Evolutionary conservation across 768 basidiomycete species (phyloP), one percentile per base, ranked within the genome.

Genomic region (Roridomyces roridus): DNA sequence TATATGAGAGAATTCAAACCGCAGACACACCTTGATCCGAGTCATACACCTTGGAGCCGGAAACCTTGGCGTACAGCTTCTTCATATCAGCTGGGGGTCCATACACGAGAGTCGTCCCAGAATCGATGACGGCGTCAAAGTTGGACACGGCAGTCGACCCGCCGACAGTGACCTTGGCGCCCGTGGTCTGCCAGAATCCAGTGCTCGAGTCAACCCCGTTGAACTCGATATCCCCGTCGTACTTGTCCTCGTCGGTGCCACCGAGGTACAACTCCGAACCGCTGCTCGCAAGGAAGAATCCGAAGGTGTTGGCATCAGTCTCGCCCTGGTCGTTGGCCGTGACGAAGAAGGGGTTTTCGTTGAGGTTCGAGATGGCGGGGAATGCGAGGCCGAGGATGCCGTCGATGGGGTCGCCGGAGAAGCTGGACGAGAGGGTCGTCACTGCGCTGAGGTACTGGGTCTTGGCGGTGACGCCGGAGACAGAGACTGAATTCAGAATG

Each of bases 251-350:
- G 65, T 87, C 75, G 14, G 74, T 72, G 31, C 81, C 85, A 9
- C 84, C 85, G 42, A 87, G 66, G 58, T 70, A 77, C 23, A 87
- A 75, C 67, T 83, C 81, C 20, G 78, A 74, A 34, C 69, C 72
- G 25, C 68, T 69, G 25, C 67, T 18, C 15, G 75, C 63, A 40
- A 84, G 72, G 46, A 77, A 75, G 61, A 85, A 76, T 34, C 74
- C 72, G 58, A 84, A 84, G 41, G 72, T 66, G 43, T 70, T 64
- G 29, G 73, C 62, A 5, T 67, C 23, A 14, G 72, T 64, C n/a
- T 57, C 52, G 20, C 68, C 71, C 26, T 75, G 65, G 12, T 66
- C 63, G 34, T 77, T 46, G 47, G 81, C 73, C 11, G 74, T 78
- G 55, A 77, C 68, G 64, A 80, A 78, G 57, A 77, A 72, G 7